A percentile compares a stretch with the other conserved stretches of the same genome.
Conservation (phyloP, 2,329 filamentous ascomycete genomes). For the Trichophyton rubrum region DNA sequence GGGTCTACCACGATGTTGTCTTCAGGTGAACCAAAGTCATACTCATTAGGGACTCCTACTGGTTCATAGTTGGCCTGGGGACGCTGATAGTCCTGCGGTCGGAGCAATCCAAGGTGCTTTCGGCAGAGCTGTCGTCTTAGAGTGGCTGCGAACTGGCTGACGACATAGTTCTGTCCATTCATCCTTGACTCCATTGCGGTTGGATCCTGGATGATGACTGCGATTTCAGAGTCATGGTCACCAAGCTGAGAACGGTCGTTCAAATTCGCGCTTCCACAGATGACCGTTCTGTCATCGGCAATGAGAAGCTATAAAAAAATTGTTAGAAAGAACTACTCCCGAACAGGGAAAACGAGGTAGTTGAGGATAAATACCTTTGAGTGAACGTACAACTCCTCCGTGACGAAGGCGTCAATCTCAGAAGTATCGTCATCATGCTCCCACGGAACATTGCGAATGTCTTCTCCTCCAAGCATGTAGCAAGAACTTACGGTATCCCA, state of each 20-base stretch:
- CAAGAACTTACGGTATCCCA: slow-evolving; percentile 57
- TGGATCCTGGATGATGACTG: slow-evolving; percentile 74
- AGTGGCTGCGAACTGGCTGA: slow-evolving; percentile 62
- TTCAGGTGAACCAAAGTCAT: slow-evolving; percentile 41
- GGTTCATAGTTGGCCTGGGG: slow-evolving; percentile 47
- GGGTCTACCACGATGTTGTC: slow-evolving; percentile 45
- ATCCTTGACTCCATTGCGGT: slow-evolving; percentile 58
- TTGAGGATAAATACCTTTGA: slow-evolving; percentile 46
- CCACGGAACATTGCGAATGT: slow-evolving; percentile 60
- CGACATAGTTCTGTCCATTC: slow-evolving; percentile 59
- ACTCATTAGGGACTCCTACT: slow-evolving; percentile 43
- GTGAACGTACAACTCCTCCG: slow-evolving; percentile 93
- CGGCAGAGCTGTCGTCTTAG: slow-evolving; percentile 78
- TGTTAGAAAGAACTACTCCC: background rate
- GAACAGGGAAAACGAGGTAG: background rate
- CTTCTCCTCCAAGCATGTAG: slow-evolving; percentile 60
- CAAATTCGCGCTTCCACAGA: slow-evolving; percentile 64
- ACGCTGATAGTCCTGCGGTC: slow-evolving; percentile 55
- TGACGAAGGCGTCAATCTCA: slow-evolving; percentile 77
- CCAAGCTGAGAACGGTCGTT: slow-evolving; percentile 69
- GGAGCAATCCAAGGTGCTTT: slow-evolving; percentile 75
- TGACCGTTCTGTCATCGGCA: slow-evolving; percentile 67
- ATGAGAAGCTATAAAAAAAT: slow-evolving; percentile 44
- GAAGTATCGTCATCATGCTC: slow-evolving; percentile 55
- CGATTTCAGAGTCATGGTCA: slow-evolving; percentile 75